Percentiles rank a stretch among this genome's conserved stretches.
phyloP scores from a whole-genome alignment of 2,329 filamentous ascomycete genomes.

The Biscogniauxia marginata region DNA sequence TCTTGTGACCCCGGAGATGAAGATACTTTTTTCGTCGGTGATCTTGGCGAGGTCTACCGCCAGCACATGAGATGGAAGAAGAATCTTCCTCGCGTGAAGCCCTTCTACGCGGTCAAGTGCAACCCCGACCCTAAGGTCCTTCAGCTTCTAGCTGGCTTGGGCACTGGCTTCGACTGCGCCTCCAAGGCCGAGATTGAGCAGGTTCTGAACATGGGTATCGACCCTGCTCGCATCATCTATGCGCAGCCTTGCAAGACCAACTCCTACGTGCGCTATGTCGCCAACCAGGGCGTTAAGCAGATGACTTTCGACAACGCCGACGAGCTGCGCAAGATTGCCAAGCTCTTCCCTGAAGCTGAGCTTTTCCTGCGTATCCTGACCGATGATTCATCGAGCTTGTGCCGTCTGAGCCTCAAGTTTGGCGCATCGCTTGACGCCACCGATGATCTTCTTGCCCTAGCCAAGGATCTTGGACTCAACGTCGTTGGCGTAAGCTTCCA shows the following conservation, averaged over 20 bases:
- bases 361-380: constrained; percentile 93
- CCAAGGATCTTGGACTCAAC: constrained; percentile 79
- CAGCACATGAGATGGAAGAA: constrained; percentile 98
- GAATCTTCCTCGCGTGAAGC: constrained; percentile 87
- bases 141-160: constrained; percentile 80
- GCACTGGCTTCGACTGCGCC: constrained; percentile 96
- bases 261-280: constrained; percentile 91
- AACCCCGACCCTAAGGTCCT: constrained; percentile 92
- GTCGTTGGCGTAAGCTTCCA: constrained; percentile 98
- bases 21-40: constrained; percentile 97
- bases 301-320: constrained; percentile 99
- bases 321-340: constrained; percentile 96
- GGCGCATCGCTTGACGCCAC: constrained; percentile 86
- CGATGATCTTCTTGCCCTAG: constrained; percentile 72
- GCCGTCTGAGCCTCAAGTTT: constrained; percentile 96
- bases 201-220: constrained; percentile 77
- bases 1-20: constrained; percentile 89
- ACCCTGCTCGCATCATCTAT: constrained; percentile 93
- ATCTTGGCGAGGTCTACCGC: constrained; percentile 97
- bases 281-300: constrained; percentile 81
- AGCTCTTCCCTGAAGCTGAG: constrained; percentile 84
- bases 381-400: constrained; percentile 91
- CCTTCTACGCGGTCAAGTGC: constrained; percentile 99
- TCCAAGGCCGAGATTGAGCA: constrained; percentile 97
- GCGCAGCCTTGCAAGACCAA: constrained; percentile 99